Conservation (phyloP, 176 grass and related monocot species). For the Avena insularis region DNA sequence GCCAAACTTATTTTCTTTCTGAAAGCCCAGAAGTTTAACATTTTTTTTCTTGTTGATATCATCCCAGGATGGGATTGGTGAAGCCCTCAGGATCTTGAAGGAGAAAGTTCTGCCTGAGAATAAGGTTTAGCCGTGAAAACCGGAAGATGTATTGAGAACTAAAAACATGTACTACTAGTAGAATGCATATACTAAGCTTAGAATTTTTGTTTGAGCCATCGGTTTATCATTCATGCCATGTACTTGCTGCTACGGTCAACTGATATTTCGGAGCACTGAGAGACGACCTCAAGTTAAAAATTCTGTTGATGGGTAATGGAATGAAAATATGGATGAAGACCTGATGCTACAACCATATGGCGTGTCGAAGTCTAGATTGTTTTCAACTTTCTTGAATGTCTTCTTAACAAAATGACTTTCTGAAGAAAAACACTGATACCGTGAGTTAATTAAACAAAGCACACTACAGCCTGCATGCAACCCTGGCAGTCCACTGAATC, state of each 20-base stretch:
- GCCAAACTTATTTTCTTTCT: not conserved
- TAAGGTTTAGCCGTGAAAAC: not conserved
- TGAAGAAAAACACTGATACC: not conserved
- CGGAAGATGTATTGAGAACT: not conserved
- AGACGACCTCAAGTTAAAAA: not conserved
- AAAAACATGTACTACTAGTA: constrained; percentile 1
- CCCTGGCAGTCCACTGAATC: not conserved
- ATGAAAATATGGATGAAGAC: not conserved
- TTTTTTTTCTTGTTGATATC: not conserved
- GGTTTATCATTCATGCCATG: not conserved
- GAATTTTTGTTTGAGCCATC: not conserved
- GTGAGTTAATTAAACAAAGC: not conserved
- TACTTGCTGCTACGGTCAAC: not conserved
- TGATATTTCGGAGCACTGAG: not conserved
- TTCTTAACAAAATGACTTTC: not conserved
- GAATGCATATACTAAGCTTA: not conserved
- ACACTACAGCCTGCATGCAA: not conserved
- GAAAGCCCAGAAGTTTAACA: not conserved
- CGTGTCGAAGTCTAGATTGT: not conserved
- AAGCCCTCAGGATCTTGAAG: constrained; percentile 66
- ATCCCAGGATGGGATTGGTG: constrained; percentile 68
- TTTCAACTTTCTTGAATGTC: not conserved
- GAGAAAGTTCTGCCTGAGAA: constrained; percentile 52
- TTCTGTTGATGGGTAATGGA: not conserved
- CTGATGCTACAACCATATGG: not conserved